Evolutionary conservation across 2,329 filamentous ascomycete species (phyloP).

Genomic region (Ilyonectria sp.): DNA sequence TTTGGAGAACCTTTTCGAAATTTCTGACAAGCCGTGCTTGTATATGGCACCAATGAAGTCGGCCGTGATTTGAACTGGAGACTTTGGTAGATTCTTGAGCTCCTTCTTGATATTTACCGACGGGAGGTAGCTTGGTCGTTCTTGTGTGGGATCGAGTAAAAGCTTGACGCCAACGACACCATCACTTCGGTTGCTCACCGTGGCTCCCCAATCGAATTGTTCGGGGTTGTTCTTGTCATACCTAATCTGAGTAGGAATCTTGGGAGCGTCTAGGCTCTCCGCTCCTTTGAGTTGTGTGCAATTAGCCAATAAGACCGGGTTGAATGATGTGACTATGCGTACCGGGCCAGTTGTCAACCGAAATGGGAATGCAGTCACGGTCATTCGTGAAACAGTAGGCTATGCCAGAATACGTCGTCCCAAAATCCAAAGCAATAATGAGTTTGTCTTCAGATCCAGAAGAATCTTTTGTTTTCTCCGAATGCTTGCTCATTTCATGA

Average conservation of each 20-base stretch:
- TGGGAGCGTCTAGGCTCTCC: slow-evolving; percentile 24
- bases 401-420: slow-evolving; percentile 37
- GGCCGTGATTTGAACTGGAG: slow-evolving; percentile 30
- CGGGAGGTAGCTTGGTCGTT: slow-evolving; percentile 30
- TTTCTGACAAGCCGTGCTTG: slow-evolving; percentile 32
- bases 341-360: slow-evolving; percentile 41
- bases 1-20: slow-evolving; percentile 29
- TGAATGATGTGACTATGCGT: not conserved
- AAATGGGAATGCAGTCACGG: slow-evolving; percentile 24
- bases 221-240: slow-evolving; percentile 23
- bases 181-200: slow-evolving; percentile 11
- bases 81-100: slow-evolving; percentile 32
- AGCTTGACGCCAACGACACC: slow-evolving; percentile 39
- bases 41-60: slow-evolving; percentile 36
- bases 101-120: slow-evolving; percentile 8
- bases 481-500: slow-evolving; percentile 1
- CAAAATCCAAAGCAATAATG: slow-evolving; percentile 38
- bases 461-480: not conserved
- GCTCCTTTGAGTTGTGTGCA: slow-evolving; percentile 9
- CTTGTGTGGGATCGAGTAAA: slow-evolving; percentile 35
- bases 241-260: slow-evolving; percentile 39
- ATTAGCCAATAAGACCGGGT: not conserved
- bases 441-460: slow-evolving; percentile 25
- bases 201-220: slow-evolving; percentile 34
- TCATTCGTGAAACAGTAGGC: slow-evolving; percentile 35